Evolutionary conservation across 2,329 filamentous ascomycete genomes (phyloP).

Genomic region (Cladobotryum protrusum): DNA sequence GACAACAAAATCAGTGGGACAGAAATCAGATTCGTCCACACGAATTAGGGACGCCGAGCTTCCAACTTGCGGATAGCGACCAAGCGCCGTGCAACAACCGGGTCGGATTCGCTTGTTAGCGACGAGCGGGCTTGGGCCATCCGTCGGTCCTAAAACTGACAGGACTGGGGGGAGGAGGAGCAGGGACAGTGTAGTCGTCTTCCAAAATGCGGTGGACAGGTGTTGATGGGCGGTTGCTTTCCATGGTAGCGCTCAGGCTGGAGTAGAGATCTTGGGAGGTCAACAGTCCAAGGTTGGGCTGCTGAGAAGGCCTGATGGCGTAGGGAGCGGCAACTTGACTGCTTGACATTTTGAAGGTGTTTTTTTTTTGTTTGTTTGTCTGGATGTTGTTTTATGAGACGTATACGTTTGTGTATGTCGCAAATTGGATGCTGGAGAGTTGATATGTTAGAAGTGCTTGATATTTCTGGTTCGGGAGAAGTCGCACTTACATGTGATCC

Average conservation of each 20-base stretch:
- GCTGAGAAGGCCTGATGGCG: constrained; percentile 41
- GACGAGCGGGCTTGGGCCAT: constrained; percentile 38
- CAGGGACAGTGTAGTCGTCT: constrained; percentile 58
- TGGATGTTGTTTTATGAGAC: too few species aligned
- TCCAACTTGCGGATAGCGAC: background rate
- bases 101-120: constrained; percentile 15
- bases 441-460: background rate
- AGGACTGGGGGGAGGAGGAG: constrained; percentile 57
- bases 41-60: background rate
- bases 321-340: constrained; percentile 37
- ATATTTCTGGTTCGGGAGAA: background rate
- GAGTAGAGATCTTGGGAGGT: constrained; percentile 46
- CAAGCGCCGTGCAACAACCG: constrained; percentile 6
- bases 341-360: constrained; percentile 26
- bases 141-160: constrained; percentile 54
- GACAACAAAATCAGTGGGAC: background rate
- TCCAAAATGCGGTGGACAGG: constrained; percentile 48
- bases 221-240: constrained; percentile 35
- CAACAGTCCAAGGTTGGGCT: constrained; percentile 31
- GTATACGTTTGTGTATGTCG: background rate
- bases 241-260: constrained; percentile 47
- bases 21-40: background rate
- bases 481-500: background rate
- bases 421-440: too few species aligned
- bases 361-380: background rate